These are phyloP conservation scores for Pythium rhizo-oryzae DNA, from an alignment of 352 stramenopile species.

Conservation along the genomic window DNA sequence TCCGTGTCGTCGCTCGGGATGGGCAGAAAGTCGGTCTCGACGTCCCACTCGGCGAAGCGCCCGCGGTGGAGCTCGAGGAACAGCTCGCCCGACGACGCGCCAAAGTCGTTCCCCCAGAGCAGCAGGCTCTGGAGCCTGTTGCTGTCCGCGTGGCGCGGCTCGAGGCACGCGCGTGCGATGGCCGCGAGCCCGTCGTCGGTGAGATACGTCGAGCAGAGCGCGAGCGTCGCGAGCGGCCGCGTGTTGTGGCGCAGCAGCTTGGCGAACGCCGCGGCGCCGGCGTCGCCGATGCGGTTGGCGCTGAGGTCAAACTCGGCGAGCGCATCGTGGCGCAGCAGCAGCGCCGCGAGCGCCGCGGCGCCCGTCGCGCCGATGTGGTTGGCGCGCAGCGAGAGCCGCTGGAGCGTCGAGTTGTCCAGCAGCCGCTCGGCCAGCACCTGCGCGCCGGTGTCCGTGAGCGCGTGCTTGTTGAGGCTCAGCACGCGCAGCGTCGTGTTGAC, in stretches of 20 bases:
- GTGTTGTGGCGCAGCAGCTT: conserved; percentile 50
- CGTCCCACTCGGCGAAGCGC: conserved; percentile 38
- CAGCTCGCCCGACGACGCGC: conserved; percentile 31
- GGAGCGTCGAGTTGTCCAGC: conserved; percentile 64
- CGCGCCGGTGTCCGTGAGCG: conserved; percentile 67
- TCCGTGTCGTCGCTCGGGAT: conserved; percentile 36
- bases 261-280: conserved; percentile 54
- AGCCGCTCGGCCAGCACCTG: conserved; percentile 74
- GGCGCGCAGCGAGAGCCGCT: conserved; percentile 56
- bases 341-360: conserved; percentile 52
- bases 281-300: conserved; percentile 68
- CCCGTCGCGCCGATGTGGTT: conserved; percentile 72
- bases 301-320: conserved; percentile 64
- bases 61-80: conserved; percentile 48
- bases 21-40: conserved; percentile 66
- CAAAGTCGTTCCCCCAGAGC: conserved; percentile 78
- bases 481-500: conserved; percentile 58
- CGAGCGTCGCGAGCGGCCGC: conserved; percentile 41
- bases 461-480: conserved; percentile 72
- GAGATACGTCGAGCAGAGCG: conserved; percentile 63
- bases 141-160: conserved; percentile 30
- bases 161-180: conserved; percentile 46
- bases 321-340: conserved; percentile 50
- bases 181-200: conserved; percentile 50
- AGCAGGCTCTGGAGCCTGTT: conserved; percentile 46